These are phyloP conservation scores for Nyctanthes arbortristis DNA, from an alignment of 257 asterid genomes.

Conservation along the genomic window DNA sequence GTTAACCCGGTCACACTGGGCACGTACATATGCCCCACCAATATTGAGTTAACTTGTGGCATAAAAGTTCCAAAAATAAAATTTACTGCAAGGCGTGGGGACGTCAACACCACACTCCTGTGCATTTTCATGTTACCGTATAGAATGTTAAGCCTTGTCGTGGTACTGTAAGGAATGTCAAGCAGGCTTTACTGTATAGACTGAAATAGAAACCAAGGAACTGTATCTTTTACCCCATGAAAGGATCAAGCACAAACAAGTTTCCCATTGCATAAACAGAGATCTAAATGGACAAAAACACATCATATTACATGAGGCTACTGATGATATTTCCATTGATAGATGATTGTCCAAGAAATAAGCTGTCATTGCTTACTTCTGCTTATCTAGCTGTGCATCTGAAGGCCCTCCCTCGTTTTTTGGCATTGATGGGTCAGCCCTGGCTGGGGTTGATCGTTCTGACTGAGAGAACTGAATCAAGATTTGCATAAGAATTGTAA, in stretches of 20 bases:
- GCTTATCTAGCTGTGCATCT: conserved; percentile 29
- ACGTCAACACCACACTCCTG: no score
- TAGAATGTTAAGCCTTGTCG: no score
- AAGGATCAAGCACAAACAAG: conserved; percentile 30
- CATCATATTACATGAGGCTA: conserved; percentile 14
- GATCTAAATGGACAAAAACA: conserved; percentile 23
- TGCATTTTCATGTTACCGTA: no score
- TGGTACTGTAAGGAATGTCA: no score
- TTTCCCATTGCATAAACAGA: conserved; percentile 25
- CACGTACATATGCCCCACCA: neutral
- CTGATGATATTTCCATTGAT: conserved; percentile 14
- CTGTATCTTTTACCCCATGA: conserved; percentile 19
- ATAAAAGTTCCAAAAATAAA: no score
- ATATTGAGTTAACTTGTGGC: no score
- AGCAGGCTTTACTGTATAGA: no score
- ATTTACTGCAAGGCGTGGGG: no score
- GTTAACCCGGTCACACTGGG: neutral
- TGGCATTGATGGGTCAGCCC: conserved; percentile 54
- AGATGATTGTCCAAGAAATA: conserved; percentile 17
- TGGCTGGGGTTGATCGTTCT: conserved; percentile 76
- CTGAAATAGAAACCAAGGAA: neutral
- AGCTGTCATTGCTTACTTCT: conserved; percentile 27
- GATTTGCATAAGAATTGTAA: conserved; percentile 84
- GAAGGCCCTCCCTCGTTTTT: conserved; percentile 33
- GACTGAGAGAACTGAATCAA: conserved; percentile 87